Evolutionary conservation across 2,329 filamentous ascomycete species (phyloP), one percentile per base, ranked within the genome.

Genomic region (Lasiodiplodia citricola): DNA sequence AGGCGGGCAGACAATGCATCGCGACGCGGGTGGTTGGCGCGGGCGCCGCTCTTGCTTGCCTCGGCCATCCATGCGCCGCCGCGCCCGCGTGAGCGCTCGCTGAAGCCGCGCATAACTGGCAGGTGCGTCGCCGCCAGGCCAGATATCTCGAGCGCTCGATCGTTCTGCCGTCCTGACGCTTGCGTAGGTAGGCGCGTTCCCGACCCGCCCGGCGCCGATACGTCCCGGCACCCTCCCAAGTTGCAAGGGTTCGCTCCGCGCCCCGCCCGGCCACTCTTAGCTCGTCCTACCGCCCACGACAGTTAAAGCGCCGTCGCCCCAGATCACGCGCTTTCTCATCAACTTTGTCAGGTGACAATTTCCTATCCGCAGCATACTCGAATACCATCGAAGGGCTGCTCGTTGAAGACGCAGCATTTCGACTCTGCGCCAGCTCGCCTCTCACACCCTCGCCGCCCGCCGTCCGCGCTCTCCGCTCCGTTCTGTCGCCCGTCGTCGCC

Each of bases 161-260:
- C 47, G 60, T 25, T 52, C 60, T 13, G 60, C 47, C 41, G 28
- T 37, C 25, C 28, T 52, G 58, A 64, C 52, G 60, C 47, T 64
- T 64, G 60, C 60, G 60, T 52, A n/a, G 23, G 58, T 47, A 31
- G 58, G 41, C 38, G 58, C 58, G 57, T 50, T 64, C 60, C 60
- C 47, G 60, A 64, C 47, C 60, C 60, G 60, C 60, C 60, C 60
- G 60, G 60, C 44, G 28, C 60, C 47, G 60, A 35, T 51, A 64
- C 44, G 60, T 52, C 60, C 31, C 47, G 47, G 28, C 25, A 50
- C 57, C 56, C 37, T 14, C 56, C 21, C 13, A 25, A 41, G 14
- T 18, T 44, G 58, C 58, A 50, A n/a, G 58, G 58, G 47, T 44
- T 50, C 44, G 25, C 58, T 35, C 41, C 38, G 23, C 38, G 58